These are phyloP conservation scores for Trypanosomatidae sp. DNA, from an alignment of 208 protist genomes.

Conservation along the genomic window DNA sequence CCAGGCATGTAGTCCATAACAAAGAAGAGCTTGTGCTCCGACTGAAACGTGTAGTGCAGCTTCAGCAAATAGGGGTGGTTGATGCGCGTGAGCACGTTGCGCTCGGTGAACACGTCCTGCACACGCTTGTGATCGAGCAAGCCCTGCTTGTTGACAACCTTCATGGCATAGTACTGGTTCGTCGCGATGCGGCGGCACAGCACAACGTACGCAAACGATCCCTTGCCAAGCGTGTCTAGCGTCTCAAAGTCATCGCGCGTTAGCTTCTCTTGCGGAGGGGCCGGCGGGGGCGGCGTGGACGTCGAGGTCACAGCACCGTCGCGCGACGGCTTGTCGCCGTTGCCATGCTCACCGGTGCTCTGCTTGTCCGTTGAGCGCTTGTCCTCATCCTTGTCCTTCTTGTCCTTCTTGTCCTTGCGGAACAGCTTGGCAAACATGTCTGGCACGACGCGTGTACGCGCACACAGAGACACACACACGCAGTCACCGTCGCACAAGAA, in stretches of 20 bases:
- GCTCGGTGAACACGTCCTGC: slow-evolving; percentile 87
- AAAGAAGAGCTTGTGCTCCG: slow-evolving; percentile 91
- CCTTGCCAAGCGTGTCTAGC: slow-evolving; percentile 87
- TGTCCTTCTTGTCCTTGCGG: slow-evolving; percentile 85
- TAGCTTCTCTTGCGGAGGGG: slow-evolving; percentile 70
- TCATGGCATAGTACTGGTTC: slow-evolving; percentile 91
- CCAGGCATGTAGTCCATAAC: slow-evolving; percentile 94
- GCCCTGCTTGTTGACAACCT: slow-evolving; percentile 87
- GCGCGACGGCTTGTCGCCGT: slow-evolving; percentile 8
- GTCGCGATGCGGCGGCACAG: slow-evolving; percentile 84
- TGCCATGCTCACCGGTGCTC: slow-evolving; percentile 6
- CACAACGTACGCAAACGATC: slow-evolving; percentile 93
- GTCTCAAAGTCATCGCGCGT: slow-evolving; percentile 89
- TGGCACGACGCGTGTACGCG: background rate
- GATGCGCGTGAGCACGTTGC: slow-evolving; percentile 86
- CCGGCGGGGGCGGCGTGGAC: slow-evolving; percentile 5
- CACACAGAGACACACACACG: background rate
- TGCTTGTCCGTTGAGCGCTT: slow-evolving; percentile 4
- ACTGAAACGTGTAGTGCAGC: slow-evolving; percentile 95
- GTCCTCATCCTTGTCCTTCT: slow-evolving; percentile 41
- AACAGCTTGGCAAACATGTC: slow-evolving; percentile 79
- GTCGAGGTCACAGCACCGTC: slow-evolving; percentile 5
- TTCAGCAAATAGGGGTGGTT: slow-evolving; percentile 91
- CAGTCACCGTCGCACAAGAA: no score
- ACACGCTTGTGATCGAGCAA: slow-evolving; percentile 85